These are phyloP conservation scores for Xylaria intraflava DNA, from an alignment of 495 filamentous ascomycete genomes.

Conservation along the genomic window DNA sequence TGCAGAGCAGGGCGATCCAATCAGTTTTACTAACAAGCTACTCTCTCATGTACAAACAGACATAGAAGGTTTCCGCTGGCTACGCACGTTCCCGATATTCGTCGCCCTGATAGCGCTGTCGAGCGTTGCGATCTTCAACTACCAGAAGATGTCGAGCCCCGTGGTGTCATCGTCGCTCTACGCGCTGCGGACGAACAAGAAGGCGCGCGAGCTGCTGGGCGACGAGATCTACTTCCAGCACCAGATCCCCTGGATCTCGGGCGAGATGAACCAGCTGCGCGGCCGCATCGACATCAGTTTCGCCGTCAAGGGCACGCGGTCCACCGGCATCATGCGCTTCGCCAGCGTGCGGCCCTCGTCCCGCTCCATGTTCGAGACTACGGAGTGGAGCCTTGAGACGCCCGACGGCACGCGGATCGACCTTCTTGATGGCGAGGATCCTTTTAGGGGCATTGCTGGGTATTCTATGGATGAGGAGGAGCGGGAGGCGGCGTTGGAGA, in stretches of 20 bases:
- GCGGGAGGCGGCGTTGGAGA: constrained; percentile 21
- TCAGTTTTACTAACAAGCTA: neutral
- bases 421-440: constrained; percentile 58
- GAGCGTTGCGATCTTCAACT: constrained; percentile 90
- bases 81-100: constrained; percentile 49
- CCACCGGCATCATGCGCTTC: constrained; percentile 71
- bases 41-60: constrained; percentile 9
- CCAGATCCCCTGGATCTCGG: constrained; percentile 87
- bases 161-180: constrained; percentile 84
- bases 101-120: constrained; percentile 53
- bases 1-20: neutral
- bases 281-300: constrained; percentile 84
- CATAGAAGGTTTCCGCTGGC: constrained; percentile 36
- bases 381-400: constrained; percentile 68
- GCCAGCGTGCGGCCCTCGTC: constrained; percentile 64
- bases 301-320: constrained; percentile 75
- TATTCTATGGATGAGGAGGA: constrained; percentile 32
- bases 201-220: constrained; percentile 69
- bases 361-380: constrained; percentile 66
- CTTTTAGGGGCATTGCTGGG: constrained; percentile 44
- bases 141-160: constrained; percentile 81
- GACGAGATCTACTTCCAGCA: constrained; percentile 89
- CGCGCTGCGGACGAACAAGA: constrained; percentile 71
- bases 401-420: constrained; percentile 60
- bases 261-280: constrained; percentile 89